Conservation (phyloP, 768 basidiomycete genomes). For the Trametes gibbosa region DNA sequence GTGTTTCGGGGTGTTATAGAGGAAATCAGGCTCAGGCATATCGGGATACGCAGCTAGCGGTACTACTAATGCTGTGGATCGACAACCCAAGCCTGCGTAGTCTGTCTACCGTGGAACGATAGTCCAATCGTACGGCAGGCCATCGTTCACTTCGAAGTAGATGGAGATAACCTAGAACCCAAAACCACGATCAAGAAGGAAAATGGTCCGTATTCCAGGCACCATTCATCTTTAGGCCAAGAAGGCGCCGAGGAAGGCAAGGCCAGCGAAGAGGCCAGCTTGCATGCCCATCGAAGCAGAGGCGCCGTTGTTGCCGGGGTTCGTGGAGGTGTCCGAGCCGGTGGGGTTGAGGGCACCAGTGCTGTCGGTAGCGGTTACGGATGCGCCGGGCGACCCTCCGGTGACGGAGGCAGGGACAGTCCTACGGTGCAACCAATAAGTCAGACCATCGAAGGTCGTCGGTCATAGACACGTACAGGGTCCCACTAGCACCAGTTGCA, state of each 20-base stretch:
- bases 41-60: conserved; percentile 2
- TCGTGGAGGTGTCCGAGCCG: conserved; percentile 21
- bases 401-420: background rate
- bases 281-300: conserved; percentile 28
- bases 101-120: background rate
- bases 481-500: conserved; percentile 21
- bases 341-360: conserved; percentile 21
- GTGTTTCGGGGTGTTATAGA: background rate
- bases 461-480: conserved; percentile 1
- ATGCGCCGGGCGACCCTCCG: conserved; percentile 1
- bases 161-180: background rate
- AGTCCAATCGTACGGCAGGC: conserved; percentile 3
- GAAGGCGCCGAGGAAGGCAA: conserved; percentile 37
- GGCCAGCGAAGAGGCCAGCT: conserved; percentile 33
- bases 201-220: background rate
- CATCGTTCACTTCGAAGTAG: background rate
- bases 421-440: background rate
- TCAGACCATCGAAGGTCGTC: background rate
- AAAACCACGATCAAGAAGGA: background rate
- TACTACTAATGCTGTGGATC: conserved; percentile 6
- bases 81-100: background rate
- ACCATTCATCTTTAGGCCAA: conserved; percentile 27
- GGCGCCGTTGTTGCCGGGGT: conserved; percentile 31
- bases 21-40: background rate
- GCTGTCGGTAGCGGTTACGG: conserved; percentile 10